Percentiles rank a stretch among this genome's conserved stretches.
Evolutionary conservation across 2,329 filamentous ascomycete species (phyloP).

Genomic region (Curvularia sp.): DNA sequence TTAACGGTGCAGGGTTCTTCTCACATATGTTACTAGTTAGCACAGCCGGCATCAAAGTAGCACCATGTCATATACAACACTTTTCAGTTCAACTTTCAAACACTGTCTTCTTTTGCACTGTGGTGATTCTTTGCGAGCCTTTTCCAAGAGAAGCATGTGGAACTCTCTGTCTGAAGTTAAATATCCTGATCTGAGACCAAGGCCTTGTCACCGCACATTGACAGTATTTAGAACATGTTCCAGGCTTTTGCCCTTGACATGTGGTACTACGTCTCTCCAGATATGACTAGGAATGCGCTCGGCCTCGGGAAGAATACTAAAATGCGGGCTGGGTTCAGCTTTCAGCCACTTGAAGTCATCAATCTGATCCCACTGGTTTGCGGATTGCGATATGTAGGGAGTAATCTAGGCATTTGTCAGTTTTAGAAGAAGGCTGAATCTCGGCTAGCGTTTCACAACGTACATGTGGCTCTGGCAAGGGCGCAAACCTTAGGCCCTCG

Average conservation of each 20-base stretch:
- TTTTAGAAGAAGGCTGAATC: too few relatives aligned
- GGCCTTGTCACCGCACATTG: constrained; percentile 6
- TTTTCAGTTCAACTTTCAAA: constrained; percentile 26
- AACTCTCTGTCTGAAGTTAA: background rate
- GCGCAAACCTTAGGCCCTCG: constrained; percentile 76
- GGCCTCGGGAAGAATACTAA: constrained; percentile 71
- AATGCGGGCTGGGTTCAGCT: constrained; percentile 84
- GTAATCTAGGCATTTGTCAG: constrained; percentile 29
- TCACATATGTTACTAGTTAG: constrained; percentile 43
- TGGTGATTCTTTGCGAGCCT: background rate
- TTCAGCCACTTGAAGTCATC: constrained; percentile 99
- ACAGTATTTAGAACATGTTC: constrained; percentile 26
- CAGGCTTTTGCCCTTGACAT: constrained; percentile 19
- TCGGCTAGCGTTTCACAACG: too few relatives aligned
- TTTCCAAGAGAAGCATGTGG: background rate
- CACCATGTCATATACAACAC: constrained; percentile 40
- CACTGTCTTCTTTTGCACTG: constrained; percentile 4
- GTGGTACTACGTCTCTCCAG: constrained; percentile 66
- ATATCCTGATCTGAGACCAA: background rate
- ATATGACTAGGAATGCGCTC: constrained; percentile 67
- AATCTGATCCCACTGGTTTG: constrained; percentile 85
- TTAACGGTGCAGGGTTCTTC: constrained; percentile 36
- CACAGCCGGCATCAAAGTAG: constrained; percentile 32
- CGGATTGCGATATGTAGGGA: constrained; percentile 21
- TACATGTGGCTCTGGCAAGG: constrained; percentile 74